phyloP scores from a whole-genome alignment of 345 rosid species.

The Gossypioides kirkii region DNA sequence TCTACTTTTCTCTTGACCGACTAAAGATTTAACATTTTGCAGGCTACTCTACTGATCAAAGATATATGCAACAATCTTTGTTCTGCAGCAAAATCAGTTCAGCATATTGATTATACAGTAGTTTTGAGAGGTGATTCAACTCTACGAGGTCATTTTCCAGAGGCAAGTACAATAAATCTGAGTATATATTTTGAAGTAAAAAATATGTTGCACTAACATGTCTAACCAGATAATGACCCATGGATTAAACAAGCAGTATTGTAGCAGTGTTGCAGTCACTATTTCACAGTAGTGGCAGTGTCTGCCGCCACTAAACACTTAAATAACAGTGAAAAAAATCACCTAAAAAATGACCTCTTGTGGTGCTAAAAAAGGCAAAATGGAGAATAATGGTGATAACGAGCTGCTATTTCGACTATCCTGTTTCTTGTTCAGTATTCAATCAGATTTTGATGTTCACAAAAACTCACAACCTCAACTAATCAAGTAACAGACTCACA shows the following conservation, averaged over 20 bases:
- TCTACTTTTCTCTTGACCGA: constrained; percentile 10
- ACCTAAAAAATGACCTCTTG: background rate
- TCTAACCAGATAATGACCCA: background rate
- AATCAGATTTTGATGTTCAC: background rate
- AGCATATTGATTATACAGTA: constrained; percentile 57
- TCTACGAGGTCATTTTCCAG: constrained; percentile 95
- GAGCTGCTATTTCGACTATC: no score
- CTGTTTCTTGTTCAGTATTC: no score
- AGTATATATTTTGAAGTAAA: constrained; percentile 1
- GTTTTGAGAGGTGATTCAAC: constrained; percentile 98
- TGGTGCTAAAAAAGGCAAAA: background rate
- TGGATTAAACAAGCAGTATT: background rate
- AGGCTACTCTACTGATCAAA: constrained; percentile 71
- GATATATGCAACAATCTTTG: constrained; percentile 70
- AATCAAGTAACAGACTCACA: background rate
- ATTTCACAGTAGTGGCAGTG: background rate
- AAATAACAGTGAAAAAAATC: background rate
- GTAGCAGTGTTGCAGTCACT: background rate
- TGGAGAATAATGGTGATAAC: no score
- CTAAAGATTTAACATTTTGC: constrained; percentile 20
- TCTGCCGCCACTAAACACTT: background rate
- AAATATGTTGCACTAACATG: constrained; percentile 4
- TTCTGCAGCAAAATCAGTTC: constrained; percentile 56
- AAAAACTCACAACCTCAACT: background rate
- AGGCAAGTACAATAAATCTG: constrained; percentile 44